These are phyloP conservation scores for Neurospora tetrasperma DNA, from an alignment of 495 filamentous ascomycete genomes.

Conservation along the genomic window DNA sequence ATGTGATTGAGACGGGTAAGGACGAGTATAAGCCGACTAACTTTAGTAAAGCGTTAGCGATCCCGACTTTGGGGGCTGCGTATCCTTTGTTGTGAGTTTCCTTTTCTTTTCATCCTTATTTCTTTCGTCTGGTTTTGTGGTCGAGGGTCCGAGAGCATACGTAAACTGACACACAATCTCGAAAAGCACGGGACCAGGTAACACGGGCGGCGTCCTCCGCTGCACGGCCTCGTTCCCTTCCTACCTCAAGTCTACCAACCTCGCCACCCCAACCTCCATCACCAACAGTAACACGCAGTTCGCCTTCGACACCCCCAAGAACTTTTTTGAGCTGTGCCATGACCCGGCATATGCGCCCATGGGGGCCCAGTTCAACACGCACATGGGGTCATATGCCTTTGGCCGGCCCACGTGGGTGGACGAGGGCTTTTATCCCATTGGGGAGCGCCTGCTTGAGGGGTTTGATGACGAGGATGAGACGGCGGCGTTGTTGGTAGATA, in stretches of 20 bases:
- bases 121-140: no score
- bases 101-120: no score
- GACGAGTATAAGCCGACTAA: conserved; percentile 34
- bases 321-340: conserved; percentile 24
- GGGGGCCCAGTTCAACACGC: conserved; percentile 30
- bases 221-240: conserved; percentile 11
- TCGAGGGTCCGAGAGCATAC: no score
- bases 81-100: conserved; percentile 11
- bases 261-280: neutral
- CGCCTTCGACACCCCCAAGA: conserved; percentile 1
- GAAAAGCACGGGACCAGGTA: neutral
- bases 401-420: conserved; percentile 41
- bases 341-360: conserved; percentile 2
- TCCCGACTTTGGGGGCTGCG: conserved; percentile 24
- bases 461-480: conserved; percentile 14
- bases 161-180: neutral
- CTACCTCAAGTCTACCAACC: neutral
- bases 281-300: neutral
- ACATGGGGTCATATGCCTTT: conserved; percentile 36
- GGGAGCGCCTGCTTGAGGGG: conserved; percentile 22
- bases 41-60: conserved; percentile 25
- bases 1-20: conserved; percentile 28
- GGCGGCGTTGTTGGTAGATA: conserved; percentile 34
- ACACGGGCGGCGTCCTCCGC: conserved; percentile 1
- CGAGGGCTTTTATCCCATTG: conserved; percentile 32